Percentiles rank a stretch among this genome's conserved stretches.
Conservation (phyloP, 2,329 filamentous ascomycete genomes). For the Teratosphaeria pseudoeucalypti region DNA sequence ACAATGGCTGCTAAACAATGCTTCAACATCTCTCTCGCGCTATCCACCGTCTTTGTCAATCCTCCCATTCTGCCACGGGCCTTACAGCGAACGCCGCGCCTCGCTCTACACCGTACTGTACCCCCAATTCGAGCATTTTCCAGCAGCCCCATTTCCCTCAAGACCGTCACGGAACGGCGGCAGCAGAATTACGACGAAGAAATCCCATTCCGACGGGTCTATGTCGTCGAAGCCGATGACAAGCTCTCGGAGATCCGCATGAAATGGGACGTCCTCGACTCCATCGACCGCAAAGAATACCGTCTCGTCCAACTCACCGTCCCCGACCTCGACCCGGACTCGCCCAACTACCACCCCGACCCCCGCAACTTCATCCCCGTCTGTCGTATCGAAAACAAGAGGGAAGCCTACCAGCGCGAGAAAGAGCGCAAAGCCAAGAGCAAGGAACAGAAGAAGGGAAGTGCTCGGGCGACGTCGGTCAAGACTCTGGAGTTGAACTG, state of each 20-base stretch:
- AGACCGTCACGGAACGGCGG: constrained; percentile 29
- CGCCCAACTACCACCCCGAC: neutral
- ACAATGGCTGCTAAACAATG: constrained; percentile 9
- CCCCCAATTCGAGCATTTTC: constrained; percentile 16
- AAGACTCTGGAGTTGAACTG: constrained; percentile 89
- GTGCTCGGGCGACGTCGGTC: constrained; percentile 33
- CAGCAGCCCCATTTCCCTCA: constrained; percentile 15
- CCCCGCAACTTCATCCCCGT: constrained; percentile 45
- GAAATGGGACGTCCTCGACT: constrained; percentile 30
- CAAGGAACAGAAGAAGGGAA: constrained; percentile 37
- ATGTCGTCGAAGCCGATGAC: constrained; percentile 31
- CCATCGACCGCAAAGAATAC: constrained; percentile 38
- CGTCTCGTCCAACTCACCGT: constrained; percentile 40
- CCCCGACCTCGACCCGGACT: neutral
- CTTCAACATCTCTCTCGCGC: constrained; percentile 22
- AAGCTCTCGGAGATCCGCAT: constrained; percentile 26
- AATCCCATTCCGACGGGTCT: constrained; percentile 36
- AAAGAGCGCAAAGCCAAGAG: constrained; percentile 31
- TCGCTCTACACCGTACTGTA: constrained; percentile 5
- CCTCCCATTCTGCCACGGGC: constrained; percentile 3
- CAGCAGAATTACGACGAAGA: constrained; percentile 37
- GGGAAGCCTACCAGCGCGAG: constrained; percentile 38
- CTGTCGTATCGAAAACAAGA: constrained; percentile 60
- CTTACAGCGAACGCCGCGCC: neutral
- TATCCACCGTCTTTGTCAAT: constrained; percentile 35